These are phyloP conservation scores for Ascochyta lentis DNA, from an alignment of 2,329 filamentous ascomycete species.

Conservation along the genomic window DNA sequence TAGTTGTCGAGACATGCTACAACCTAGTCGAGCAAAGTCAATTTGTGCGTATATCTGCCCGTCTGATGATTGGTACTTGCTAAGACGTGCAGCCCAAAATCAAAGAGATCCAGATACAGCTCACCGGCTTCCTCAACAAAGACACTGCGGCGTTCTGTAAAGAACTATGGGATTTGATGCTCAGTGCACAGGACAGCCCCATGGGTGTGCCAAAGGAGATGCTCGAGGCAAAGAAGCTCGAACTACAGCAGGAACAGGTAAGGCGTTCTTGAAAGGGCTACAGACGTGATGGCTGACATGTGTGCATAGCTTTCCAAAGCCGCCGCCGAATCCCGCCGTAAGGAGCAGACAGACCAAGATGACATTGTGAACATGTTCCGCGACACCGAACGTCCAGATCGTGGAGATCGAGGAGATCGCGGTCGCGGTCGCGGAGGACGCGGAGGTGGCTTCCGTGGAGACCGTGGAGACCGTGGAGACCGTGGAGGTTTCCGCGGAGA, in stretches of 20 bases:
- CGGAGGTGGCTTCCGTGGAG: constrained; percentile 50
- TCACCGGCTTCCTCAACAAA: constrained; percentile 94
- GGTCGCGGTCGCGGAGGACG: constrained; percentile 55
- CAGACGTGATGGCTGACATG: constrained; percentile 25
- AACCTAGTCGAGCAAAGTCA: constrained; percentile 74
- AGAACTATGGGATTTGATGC: constrained; percentile 87
- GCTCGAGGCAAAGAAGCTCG: constrained; percentile 93
- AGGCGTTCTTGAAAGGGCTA: neutral
- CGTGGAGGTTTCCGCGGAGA: constrained; percentile 51
- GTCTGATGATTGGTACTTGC: constrained; percentile 2
- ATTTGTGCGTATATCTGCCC: constrained; percentile 65
- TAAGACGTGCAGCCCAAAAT: constrained; percentile 77
- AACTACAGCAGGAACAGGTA: constrained; percentile 95
- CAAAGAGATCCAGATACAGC: constrained; percentile 91
- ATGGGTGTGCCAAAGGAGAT: constrained; percentile 94
- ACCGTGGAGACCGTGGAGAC: constrained; percentile 53
- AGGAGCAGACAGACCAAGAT: constrained; percentile 68
- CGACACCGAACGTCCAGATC: constrained; percentile 63
- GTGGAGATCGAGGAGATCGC: constrained; percentile 20
- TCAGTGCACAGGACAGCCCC: constrained; percentile 87
- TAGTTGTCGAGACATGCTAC: constrained; percentile 85
- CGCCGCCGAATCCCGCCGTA: constrained; percentile 74
- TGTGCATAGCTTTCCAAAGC: constrained; percentile 76
- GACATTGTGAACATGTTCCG: constrained; percentile 73
- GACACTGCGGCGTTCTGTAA: constrained; percentile 90